Percentiles rank a stretch among this genome's conserved stretches.
Conservation (phyloP, 495 filamentous ascomycete species). For the Monascus purpureus region DNA sequence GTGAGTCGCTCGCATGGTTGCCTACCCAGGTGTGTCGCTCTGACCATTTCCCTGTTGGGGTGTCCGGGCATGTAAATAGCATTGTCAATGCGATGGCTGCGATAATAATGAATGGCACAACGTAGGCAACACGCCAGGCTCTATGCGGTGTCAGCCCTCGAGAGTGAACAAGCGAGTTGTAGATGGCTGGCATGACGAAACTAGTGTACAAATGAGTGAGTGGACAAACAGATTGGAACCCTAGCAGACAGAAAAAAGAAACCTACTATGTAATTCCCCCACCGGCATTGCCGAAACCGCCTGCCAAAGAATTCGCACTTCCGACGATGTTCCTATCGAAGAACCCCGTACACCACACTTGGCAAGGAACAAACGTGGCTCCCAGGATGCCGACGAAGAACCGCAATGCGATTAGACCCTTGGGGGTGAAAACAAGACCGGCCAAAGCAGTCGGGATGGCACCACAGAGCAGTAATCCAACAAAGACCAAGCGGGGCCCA, state of each 20-base stretch:
- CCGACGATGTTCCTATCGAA: constrained; percentile 94
- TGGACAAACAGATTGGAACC: constrained; percentile 1
- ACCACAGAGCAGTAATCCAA: constrained; percentile 57
- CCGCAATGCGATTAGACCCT: constrained; percentile 61
- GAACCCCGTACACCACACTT: constrained; percentile 92
- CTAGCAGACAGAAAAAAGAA: neutral
- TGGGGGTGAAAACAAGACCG: constrained; percentile 54
- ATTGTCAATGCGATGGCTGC: constrained; percentile 48
- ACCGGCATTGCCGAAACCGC: constrained; percentile 78
- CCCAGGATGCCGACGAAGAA: constrained; percentile 94
- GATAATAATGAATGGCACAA: constrained; percentile 73
- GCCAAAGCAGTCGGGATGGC: constrained; percentile 73
- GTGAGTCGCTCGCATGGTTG: constrained; percentile 5
- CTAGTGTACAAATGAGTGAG: constrained; percentile 18
- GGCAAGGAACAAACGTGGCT: constrained; percentile 83
- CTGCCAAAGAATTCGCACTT: constrained; percentile 76
- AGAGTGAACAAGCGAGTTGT: constrained; percentile 56
- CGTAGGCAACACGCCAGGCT: constrained; percentile 75
- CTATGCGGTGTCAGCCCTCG: constrained; percentile 45
- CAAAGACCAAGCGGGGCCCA: constrained; percentile 72
- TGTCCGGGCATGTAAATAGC: constrained; percentile 68
- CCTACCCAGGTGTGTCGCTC: constrained; percentile 43
- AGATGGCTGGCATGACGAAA: constrained; percentile 91
- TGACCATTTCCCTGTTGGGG: constrained; percentile 70
- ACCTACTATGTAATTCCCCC: constrained; percentile 62